Evolutionary conservation across 352 stramenopile species (phyloP), one percentile per base, ranked within the genome.

Genomic region (Globisporangium perplexum): DNA sequence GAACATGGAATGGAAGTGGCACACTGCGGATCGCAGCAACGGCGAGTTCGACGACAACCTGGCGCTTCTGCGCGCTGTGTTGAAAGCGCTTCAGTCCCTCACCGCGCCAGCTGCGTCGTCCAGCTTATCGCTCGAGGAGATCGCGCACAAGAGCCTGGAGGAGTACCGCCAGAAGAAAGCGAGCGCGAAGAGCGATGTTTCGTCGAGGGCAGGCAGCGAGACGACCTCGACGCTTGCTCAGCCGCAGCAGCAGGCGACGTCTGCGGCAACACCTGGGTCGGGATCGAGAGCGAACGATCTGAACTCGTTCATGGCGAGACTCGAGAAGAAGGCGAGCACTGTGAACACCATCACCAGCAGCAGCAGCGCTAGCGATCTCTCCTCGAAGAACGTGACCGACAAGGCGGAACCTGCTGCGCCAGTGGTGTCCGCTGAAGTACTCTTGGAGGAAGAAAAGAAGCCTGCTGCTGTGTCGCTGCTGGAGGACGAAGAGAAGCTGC

Each of bases 1-100:
- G 7, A 90, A 88, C 59, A 83, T 93, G 74, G 82, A 93, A 50
- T 93, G 82, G 82, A 88, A 86, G 55, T 90, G 82, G 79, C 72
- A 92, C 51, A 69, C 77, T 6, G 70, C 78, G 1, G 74, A 80
- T 53, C 80, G 76, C 31, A 59, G 55, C 20, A 81, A 61, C 44
- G 77, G 70, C 47, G 80, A 72, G n/a, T 88, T 86, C 55, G 72
- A 89, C 36, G 74, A 80, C 53, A 84, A 88, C 46, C 62, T 90
- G 6, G 71, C 71, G 22, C 74, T 92, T 49, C 49, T 92, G 26
- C 69, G 71, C 28, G 81, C 78, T 15, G 39, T 86, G 10, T 45
- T 88, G 26, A 76, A 84, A 50, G 69, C 76, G 30, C 64, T 90
- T 17, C 71, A 88, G 55, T 86, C 76, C 8, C 70, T 90, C 28